Evolutionary conservation across 2,329 filamentous ascomycete genomes (phyloP), one percentile per base, ranked within the genome.

Genomic region (Dactylellina cionopaga): DNA sequence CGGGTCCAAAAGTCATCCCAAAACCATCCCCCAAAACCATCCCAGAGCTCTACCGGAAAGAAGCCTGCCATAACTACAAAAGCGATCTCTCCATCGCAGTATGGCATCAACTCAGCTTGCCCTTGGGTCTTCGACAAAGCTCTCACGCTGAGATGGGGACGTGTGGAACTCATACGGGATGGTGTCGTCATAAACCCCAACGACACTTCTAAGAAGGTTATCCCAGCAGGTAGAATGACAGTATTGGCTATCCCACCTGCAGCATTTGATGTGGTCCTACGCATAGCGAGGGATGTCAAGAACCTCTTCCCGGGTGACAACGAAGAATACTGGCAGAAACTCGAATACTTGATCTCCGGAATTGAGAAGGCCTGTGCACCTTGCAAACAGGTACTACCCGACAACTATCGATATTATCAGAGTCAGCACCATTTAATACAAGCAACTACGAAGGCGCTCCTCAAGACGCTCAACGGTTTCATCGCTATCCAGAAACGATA

Each of bases 221-320:
- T 19, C 13, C 24, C 6, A 1, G 15, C 39, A 9, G 39, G 24
- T n/a, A 11, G 46, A 3, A 19, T 24, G 5, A 27, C 39, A 2
- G 11, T 47, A 13, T 2, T 17, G 15, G 41, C 41, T 9, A 25
- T 49, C 19, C 31, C 27, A 0, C 27, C 13, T 3, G 13, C 51
- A 2, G 7, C 29, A 3, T 64, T 64, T 13, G 46, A 17, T 13
- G 19, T 55, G 10, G 15, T 64, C 7, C 19, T 25, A 2, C 29
- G 35, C 1, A 5, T 64, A 1, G 47, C 47, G 1, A 17, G 5
- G 5, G 39, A 55, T 10, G 47, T 39, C 4, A 15, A n/a, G 22
- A 39, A 44, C 1, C 25, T 64, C 6, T 64, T 64, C n/a, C 59
- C 59, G 1, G 17, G 4, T 7, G 59, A 54, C 10, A 64, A 64